Evolutionary conservation across 768 basidiomycete genomes (phyloP), one percentile per base, ranked within the genome.

Genomic region (Phanerochaete carnosa): DNA sequence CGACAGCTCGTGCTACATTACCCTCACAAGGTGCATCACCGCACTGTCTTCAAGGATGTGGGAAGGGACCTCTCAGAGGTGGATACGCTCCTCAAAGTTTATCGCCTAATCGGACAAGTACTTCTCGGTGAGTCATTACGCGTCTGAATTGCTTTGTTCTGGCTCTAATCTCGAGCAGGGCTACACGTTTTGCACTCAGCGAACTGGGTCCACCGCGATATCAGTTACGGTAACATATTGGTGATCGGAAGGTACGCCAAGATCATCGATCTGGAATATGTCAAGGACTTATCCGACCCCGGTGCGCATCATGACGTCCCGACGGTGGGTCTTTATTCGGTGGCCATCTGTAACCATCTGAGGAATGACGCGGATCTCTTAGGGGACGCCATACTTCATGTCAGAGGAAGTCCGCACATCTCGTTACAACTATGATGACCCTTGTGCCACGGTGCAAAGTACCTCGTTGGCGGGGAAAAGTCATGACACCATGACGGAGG

Each of bases 321-420:
- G 6, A 55, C 37, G 53, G 32, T 55, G 15, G 16, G 32, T 55
- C n/a, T 12, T 55, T 1, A 15, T 2, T 35, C 23, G 33, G 11
- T 12, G 23, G 23, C 23, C 16, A 26, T 28, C 15, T 35, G 8
- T 13, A 32, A 13, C 22, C 6, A 5, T 32, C 52, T 54, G 30
- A 5, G 7, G 8, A 15, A 12, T 9, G 4, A 23, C n/a, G n/a
- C n/a, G n/a, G n/a, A n/a, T n/a, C n/a, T 13, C 23, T 25, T 35
- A 55, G 53, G 53, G 53, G 6, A 55, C 53, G 12, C 33, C 53
- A 29, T 55, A n/a, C n/a, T 55, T 55, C 32, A 55, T 55, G 53
- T 12, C 53, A 1, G 19, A 23, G 2, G 53, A 55, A 23, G 53
- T 43, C 11, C 22, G 30, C n/a, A 35, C 1, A 19, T 13, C n/a